These are phyloP conservation scores for Tricholoma furcatifolium DNA, from an alignment of 768 basidiomycete genomes.

Conservation along the genomic window DNA sequence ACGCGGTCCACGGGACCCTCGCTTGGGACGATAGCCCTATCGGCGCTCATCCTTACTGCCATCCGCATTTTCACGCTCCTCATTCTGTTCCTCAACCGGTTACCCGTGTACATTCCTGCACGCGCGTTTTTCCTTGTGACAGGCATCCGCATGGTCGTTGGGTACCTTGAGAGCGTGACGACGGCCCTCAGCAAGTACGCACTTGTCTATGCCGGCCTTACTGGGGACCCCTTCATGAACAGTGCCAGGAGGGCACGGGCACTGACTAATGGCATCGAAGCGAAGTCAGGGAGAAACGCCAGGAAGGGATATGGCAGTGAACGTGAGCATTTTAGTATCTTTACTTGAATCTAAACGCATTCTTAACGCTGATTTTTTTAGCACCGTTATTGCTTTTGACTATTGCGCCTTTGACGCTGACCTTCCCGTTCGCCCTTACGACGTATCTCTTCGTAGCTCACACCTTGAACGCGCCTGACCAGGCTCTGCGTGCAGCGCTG, in stretches of 20 bases:
- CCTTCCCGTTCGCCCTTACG: conserved; percentile 76
- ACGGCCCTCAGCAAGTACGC: conserved; percentile 58
- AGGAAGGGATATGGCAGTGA: conserved; percentile 53
- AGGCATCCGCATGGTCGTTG: conserved; percentile 47
- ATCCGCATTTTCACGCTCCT: conserved; percentile 59
- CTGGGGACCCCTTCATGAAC: conserved; percentile 67
- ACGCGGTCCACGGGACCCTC: conserved; percentile 80
- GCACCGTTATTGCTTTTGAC: conserved; percentile 73
- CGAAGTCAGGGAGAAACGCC: conserved; percentile 33
- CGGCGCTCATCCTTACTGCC: conserved; percentile 72
- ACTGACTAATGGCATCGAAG: conserved; percentile 35
- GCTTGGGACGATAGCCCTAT: conserved; percentile 74
- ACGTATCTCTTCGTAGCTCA: conserved; percentile 92
- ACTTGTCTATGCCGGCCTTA: conserved; percentile 72
- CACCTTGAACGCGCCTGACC: conserved; percentile 63
- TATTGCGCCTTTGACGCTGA: conserved; percentile 74
- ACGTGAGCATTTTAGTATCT: conserved; percentile 42
- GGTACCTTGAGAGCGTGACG: conserved; percentile 53
- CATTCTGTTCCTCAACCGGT: conserved; percentile 48
- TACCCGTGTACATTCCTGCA: conserved; percentile 55
- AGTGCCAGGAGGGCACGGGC: conserved; percentile 50
- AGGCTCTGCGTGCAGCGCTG: conserved; percentile 73
- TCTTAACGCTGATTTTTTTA: conserved; percentile 20
- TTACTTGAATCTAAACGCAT: neutral
- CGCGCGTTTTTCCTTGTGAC: conserved; percentile 42